Percentiles rank a stretch among this genome's conserved stretches.
phyloP scores from a whole-genome alignment of 2,329 filamentous ascomycete species.

The Hypoxylon sp. region DNA sequence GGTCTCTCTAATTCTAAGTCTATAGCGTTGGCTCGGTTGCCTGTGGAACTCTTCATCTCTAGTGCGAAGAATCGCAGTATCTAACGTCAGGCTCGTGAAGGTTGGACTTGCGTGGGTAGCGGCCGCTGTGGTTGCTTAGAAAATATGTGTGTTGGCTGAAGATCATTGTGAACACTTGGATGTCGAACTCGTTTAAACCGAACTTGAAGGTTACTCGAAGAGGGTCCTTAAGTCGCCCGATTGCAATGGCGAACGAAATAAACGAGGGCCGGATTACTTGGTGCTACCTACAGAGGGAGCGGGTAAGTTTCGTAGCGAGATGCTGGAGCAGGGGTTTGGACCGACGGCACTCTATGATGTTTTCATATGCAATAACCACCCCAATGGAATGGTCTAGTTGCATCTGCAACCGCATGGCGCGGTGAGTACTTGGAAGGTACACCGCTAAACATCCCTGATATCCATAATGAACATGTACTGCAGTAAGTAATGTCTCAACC shows the following conservation, averaged over 20 bases:
- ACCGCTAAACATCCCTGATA: conserved; percentile 13
- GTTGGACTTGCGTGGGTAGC: conserved; percentile 7
- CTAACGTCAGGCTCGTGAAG: background rate
- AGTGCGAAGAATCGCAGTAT: conserved; percentile 5
- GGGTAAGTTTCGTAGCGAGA: conserved; percentile 26
- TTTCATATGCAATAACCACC: conserved; percentile 33
- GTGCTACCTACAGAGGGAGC: conserved; percentile 28
- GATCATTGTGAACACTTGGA: conserved; percentile 9
- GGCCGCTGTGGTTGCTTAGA: background rate
- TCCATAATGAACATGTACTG: conserved; percentile 28
- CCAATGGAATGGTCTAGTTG: conserved; percentile 36
- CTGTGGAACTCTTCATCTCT: conserved; percentile 7
- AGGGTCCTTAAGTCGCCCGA: conserved; percentile 23
- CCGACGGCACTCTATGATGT: conserved; percentile 25
- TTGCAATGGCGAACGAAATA: conserved; percentile 20
- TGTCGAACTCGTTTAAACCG: conserved; percentile 18
- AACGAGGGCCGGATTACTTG: conserved; percentile 24
- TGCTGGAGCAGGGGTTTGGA: conserved; percentile 19
- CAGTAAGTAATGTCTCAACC: conserved; percentile 17
- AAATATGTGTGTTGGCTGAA: conserved; percentile 15
- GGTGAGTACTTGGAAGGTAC: conserved; percentile 33
- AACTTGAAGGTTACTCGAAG: conserved; percentile 24
- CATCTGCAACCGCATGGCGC: conserved; percentile 37
- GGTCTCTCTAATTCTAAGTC: conserved; percentile 6
- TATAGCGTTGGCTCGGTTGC: conserved; percentile 12